phyloP scores from a whole-genome alignment of 108 stramenopile genomes.

The Fragilariopsis cylindrus region DNA sequence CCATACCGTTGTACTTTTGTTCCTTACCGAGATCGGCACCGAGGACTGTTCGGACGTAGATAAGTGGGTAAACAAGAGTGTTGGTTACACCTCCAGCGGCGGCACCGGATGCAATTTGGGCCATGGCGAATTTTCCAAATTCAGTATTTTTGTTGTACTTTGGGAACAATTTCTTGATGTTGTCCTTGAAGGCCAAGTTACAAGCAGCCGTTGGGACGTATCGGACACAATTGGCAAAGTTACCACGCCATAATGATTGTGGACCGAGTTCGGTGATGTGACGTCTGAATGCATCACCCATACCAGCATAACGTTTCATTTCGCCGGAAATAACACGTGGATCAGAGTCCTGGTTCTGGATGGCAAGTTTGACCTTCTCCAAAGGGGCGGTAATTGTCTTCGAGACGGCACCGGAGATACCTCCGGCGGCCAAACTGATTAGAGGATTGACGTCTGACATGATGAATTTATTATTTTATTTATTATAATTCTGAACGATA shows the following conservation, averaged over 20 bases:
- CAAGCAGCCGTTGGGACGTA: slow-evolving; percentile 98
- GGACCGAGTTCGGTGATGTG: slow-evolving; percentile 89
- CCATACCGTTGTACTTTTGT: slow-evolving; percentile 95
- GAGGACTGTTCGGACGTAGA: slow-evolving; percentile 98
- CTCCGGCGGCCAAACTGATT: slow-evolving; percentile 87
- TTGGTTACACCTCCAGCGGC: slow-evolving; percentile 95
- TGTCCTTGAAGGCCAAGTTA: slow-evolving; percentile 98
- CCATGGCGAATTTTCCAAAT: slow-evolving; percentile 84
- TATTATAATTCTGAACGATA: neutral
- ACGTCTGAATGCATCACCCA: slow-evolving; percentile 92
- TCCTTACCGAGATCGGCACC: slow-evolving; percentile 90
- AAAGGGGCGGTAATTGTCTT: slow-evolving; percentile 95
- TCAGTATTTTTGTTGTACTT: slow-evolving; percentile 90
- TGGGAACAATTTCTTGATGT: slow-evolving; percentile 94
- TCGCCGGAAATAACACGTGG: slow-evolving; percentile 93
- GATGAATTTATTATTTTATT: slow-evolving; percentile 3
- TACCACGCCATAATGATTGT: slow-evolving; percentile 93
- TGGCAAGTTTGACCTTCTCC: slow-evolving; percentile 98
- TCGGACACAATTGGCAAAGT: slow-evolving; percentile 95
- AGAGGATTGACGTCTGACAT: slow-evolving; percentile 24
- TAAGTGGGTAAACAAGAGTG: slow-evolving; percentile 98
- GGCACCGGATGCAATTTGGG: slow-evolving; percentile 91
- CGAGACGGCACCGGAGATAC: slow-evolving; percentile 92
- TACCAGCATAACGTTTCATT: slow-evolving; percentile 92
- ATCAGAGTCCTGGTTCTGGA: slow-evolving; percentile 95